Percentiles rank a stretch among this genome's conserved stretches.
Evolutionary conservation across 2,329 filamentous ascomycete species (phyloP).

Genomic region (Fusarium piperis): DNA sequence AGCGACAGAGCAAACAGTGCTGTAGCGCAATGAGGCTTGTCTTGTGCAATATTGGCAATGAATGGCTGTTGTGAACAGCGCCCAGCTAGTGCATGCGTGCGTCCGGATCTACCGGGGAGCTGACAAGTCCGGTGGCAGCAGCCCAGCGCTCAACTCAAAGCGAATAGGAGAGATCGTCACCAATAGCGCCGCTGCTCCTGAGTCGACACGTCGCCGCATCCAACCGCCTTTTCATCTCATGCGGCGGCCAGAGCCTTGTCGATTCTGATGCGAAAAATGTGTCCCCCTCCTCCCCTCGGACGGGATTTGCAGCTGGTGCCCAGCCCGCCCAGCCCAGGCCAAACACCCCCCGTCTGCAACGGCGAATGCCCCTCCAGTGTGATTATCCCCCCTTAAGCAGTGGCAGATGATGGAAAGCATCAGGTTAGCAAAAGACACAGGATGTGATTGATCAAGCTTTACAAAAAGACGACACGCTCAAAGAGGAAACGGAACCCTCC

Average conservation of each 20-base stretch:
- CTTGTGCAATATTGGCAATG: background rate
- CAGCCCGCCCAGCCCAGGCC: background rate
- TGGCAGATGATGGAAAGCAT: background rate
- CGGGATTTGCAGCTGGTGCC: background rate
- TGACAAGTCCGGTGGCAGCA: conserved; percentile 12
- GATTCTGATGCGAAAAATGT: background rate
- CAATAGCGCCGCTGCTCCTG: conserved; percentile 1
- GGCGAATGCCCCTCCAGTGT: background rate
- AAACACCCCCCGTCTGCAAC: background rate
- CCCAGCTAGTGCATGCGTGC: background rate
- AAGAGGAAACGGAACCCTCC: background rate
- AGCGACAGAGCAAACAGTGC: background rate
- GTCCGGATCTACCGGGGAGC: conserved; percentile 28
- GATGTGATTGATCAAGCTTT: background rate
- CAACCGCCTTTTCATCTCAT: background rate
- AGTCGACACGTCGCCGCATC: background rate
- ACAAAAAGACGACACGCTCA: background rate
- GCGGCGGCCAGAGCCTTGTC: conserved; percentile 2
- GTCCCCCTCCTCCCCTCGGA: background rate
- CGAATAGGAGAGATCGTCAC: conserved; percentile 14
- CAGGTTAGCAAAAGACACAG: background rate
- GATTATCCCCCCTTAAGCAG: background rate
- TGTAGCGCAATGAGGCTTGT: background rate
- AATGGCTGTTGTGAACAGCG: background rate
- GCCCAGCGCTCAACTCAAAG: conserved; percentile 1